Percentiles rank a stretch among this genome's conserved stretches.
phyloP scores from a whole-genome alignment of 345 rosid species.

The Eucalyptus sp. region DNA sequence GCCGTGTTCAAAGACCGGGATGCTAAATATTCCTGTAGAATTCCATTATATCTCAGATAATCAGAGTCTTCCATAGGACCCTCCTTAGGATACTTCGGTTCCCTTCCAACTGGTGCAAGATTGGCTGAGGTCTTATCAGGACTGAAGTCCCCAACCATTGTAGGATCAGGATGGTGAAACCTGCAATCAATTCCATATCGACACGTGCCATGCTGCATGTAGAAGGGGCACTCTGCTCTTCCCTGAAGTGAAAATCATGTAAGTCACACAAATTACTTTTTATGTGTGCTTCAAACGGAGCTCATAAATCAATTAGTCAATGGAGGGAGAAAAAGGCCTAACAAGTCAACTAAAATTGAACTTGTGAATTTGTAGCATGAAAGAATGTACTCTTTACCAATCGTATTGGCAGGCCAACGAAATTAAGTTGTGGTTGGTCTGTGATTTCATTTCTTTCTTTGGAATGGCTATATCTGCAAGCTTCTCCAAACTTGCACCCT shows the following conservation, averaged over 20 bases:
- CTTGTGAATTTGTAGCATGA: background rate
- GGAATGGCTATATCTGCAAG: constrained; percentile 15
- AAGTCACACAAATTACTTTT: background rate
- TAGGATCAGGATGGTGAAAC: constrained; percentile 54
- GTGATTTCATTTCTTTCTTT: background rate
- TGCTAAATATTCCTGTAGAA: background rate
- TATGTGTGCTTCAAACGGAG: background rate
- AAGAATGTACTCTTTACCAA: background rate
- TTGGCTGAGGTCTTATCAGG: background rate
- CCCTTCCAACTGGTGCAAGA: background rate
- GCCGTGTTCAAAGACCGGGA: background rate
- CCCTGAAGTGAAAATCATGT: constrained; percentile 12
- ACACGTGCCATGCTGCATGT: constrained; percentile 52
- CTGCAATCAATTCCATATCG: constrained; percentile 34
- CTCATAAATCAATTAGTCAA: background rate
- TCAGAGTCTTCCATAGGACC: background rate
- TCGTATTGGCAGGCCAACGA: constrained; percentile 5
- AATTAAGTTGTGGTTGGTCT: background rate
- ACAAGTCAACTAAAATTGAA: background rate
- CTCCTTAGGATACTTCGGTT: background rate
- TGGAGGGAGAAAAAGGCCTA: background rate
- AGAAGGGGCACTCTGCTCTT: constrained; percentile 36
- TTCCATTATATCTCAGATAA: background rate
- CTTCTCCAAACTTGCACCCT: constrained; percentile 14
- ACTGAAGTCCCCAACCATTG: constrained; percentile 15